Evolutionary conservation across 371 early-diverging fungal genomes (phyloP).

Genomic region (Syncephalastrum sp.): DNA sequence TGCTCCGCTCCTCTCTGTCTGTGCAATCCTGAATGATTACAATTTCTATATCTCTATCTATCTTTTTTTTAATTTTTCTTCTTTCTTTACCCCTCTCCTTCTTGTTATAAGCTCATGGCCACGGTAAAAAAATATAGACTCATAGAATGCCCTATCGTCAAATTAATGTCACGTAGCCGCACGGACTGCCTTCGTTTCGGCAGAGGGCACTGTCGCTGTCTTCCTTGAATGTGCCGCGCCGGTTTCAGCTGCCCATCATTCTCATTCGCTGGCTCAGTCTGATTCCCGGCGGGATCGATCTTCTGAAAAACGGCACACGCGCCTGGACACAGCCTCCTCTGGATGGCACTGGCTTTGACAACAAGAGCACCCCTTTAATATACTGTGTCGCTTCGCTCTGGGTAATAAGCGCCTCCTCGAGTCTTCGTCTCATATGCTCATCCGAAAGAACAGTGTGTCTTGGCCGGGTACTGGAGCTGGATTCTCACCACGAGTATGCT

Average conservation of each 20-base stretch:
- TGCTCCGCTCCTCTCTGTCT: no score
- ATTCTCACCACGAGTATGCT: constrained; percentile 59
- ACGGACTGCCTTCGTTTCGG: constrained; percentile 30
- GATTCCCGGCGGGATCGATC: constrained; percentile 53
- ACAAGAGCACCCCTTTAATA: constrained; percentile 56
- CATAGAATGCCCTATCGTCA: no score
- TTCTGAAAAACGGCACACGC: constrained; percentile 39
- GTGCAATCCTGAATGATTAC: no score
- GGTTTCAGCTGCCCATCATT: constrained; percentile 39
- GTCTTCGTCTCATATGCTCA: constrained; percentile 24
- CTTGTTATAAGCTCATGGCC: no score
- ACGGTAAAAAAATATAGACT: no score
- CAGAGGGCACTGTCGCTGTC: constrained; percentile 33
- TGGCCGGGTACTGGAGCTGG: constrained; percentile 61
- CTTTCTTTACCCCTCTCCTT: no score
- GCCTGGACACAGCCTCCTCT: constrained; percentile 31
- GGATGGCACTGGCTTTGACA: constrained; percentile 47
- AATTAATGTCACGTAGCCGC: constrained; percentile 10
- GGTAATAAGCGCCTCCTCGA: constrained; percentile 52
- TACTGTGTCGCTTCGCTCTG: constrained; percentile 60
- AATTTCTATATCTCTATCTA: no score
- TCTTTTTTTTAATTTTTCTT: no score
- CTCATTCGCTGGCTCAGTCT: constrained; percentile 37
- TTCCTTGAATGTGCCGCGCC: constrained; percentile 44
- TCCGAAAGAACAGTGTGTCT: constrained; percentile 9